phyloP scores from a whole-genome alignment of 345 rosid species.

The Populus simonii region DNA sequence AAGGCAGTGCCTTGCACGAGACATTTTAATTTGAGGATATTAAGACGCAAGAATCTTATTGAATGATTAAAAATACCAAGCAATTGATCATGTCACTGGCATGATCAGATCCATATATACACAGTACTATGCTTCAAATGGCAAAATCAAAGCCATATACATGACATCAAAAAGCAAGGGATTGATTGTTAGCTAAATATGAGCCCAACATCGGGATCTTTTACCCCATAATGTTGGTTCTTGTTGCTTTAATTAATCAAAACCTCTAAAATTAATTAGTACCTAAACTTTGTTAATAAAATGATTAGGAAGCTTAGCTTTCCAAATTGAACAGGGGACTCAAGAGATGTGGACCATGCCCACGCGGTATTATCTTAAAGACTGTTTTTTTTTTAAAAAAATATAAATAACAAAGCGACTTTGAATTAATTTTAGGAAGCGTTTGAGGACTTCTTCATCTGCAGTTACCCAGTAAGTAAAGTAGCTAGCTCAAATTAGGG shows the following conservation, averaged over 20 bases:
- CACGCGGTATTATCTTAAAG: background rate
- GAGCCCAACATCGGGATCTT: background rate
- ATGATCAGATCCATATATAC: background rate
- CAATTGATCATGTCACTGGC: background rate
- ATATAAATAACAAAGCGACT: background rate
- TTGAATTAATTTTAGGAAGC: background rate
- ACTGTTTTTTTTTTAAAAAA: too few relatives aligned
- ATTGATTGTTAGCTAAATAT: background rate
- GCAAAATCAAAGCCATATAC: background rate
- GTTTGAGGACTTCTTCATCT: background rate
- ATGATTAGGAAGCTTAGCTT: background rate
- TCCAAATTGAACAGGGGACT: background rate
- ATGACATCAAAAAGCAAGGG: background rate
- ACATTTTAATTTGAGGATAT: background rate
- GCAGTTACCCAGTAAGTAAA: background rate
- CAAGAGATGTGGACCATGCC: background rate
- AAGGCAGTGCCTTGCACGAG: conserved; percentile 15
- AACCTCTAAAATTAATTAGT: background rate
- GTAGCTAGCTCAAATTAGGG: background rate
- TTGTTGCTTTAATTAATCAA: too few relatives aligned
- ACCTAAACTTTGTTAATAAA: background rate
- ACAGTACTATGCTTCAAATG: background rate
- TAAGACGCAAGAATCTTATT: conserved; percentile 7
- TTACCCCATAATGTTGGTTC: background rate
- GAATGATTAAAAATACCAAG: background rate